Base-by-base conservation (phyloP, 2,329 filamentous ascomycete species). In the Alternaria sp. region DNA sequence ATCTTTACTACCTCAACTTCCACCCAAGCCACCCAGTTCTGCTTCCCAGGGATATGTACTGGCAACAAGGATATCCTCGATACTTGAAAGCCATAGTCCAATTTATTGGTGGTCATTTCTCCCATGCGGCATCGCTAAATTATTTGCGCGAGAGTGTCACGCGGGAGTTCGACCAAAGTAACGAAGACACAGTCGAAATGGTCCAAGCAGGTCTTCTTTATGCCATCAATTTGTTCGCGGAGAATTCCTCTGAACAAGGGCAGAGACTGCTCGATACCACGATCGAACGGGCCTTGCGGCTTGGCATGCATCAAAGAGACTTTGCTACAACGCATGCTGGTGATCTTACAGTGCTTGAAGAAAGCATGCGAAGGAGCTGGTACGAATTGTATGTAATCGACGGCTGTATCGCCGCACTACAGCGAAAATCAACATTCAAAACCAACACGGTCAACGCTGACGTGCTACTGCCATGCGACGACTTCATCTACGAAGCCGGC, bases 281-380 rank as follows among this genome's bases (percentile, higher is more conserved):
- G 2, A 88, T 92, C 70, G 83, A 88, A n/a, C 78, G 91, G 42
- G 91, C 92, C 3, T 79, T 94, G 14, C 86, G 91, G 56, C 84
- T 96, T 18, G 89, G 90, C 0, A 86, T 96, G 79, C 88, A 96
- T 72, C 86, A 85, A 14, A 82, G 85, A 36, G 82, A 84, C 0
- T 95, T 88, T 75, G 89, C 91, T 1, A 79, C 81, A 0, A 77
- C 82, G 3, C 82, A 91, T 69, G 88, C 89, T 14, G 81, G 83
- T 22, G 86, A 86, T 4, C 85, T 89, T 56, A 83, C 87, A 0
- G 81, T 91, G 1, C 75, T 92, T 3, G 90, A 93, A 73, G 93
- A 96, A 77, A 92, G 89, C 75, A 89, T 91, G 86, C 86, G 92
- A 12, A 85, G 93, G 51, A 96, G 92, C 1, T 96, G 93, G 93